Evolutionary conservation across 1,284 basidiomycete species (phyloP).

Genomic region (Fistulinella staudtii): DNA sequence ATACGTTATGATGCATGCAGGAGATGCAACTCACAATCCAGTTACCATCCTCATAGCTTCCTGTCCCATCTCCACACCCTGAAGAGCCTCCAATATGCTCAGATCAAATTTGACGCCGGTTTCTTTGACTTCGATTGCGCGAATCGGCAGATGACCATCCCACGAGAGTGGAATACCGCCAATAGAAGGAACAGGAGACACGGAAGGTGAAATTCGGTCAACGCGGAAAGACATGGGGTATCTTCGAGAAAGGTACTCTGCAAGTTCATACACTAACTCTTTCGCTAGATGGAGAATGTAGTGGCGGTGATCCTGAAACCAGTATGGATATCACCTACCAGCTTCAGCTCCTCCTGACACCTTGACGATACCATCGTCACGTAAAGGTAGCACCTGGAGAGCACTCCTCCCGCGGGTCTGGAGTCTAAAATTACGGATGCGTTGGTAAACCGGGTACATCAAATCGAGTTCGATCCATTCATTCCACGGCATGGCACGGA

Average conservation of each 20-base stretch:
- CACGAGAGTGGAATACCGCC: slow-evolving; percentile 43
- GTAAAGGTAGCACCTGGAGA: slow-evolving; percentile 44
- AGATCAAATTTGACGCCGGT: slow-evolving; percentile 51
- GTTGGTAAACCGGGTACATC: slow-evolving; percentile 49
- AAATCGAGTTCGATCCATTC: slow-evolving; percentile 71
- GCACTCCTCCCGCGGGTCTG: slow-evolving; percentile 45
- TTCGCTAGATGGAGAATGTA: slow-evolving; percentile 40
- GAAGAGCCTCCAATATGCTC: slow-evolving; percentile 33
- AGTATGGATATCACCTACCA: slow-evolving; percentile 38
- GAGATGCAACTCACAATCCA: slow-evolving; percentile 45
- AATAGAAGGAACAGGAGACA: slow-evolving; percentile 15
- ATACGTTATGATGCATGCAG: neutral
- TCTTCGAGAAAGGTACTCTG: slow-evolving; percentile 59
- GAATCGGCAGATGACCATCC: slow-evolving; percentile 49
- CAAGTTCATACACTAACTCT: slow-evolving; percentile 62
- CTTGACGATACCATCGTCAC: slow-evolving; percentile 40
- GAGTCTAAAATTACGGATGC: slow-evolving; percentile 52
- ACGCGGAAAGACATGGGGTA: slow-evolving; percentile 59
- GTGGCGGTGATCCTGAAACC: neutral
- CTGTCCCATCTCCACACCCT: slow-evolving; percentile 34
- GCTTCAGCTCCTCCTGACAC: slow-evolving; percentile 51
- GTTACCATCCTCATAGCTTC: slow-evolving; percentile 64
- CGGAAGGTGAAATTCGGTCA: slow-evolving; percentile 36
- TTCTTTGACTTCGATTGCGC: slow-evolving; percentile 51
- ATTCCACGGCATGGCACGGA: slow-evolving; percentile 60